phyloP scores from a whole-genome alignment of 2,329 filamentous ascomycete species.

The Colletotrichum acutatum region DNA sequence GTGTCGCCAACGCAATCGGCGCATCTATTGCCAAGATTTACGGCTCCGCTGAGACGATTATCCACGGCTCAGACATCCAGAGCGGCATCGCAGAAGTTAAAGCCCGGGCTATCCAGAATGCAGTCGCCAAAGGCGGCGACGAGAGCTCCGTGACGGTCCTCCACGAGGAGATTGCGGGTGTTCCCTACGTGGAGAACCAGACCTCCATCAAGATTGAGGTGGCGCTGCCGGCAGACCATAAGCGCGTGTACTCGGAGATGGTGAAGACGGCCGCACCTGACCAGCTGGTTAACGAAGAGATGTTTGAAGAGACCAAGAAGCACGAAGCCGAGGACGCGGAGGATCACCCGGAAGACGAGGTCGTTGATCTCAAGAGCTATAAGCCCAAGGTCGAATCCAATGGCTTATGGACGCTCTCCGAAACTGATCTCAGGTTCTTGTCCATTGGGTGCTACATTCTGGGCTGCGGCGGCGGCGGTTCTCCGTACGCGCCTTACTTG shows the following conservation, averaged over 20 bases:
- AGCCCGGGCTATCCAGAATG: slow-evolving; percentile 34
- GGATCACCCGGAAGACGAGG: background rate
- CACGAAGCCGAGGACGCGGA: slow-evolving; percentile 5
- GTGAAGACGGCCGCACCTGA: slow-evolving; percentile 12
- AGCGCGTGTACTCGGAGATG: slow-evolving; percentile 33
- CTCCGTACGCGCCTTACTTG: slow-evolving; percentile 39
- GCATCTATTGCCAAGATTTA: slow-evolving; percentile 40
- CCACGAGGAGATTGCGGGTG: slow-evolving; percentile 37
- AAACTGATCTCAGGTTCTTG: slow-evolving; percentile 39
- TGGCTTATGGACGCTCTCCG: slow-evolving; percentile 38
- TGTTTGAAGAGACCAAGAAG: slow-evolving; percentile 29
- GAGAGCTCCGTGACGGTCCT: slow-evolving; percentile 34
- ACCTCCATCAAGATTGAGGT: slow-evolving; percentile 39
- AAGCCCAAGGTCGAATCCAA: slow-evolving; percentile 20
- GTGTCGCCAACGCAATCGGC: slow-evolving; percentile 40
- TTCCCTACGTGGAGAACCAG: slow-evolving; percentile 39
- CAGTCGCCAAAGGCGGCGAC: slow-evolving; percentile 37
- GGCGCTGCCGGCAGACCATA: slow-evolving; percentile 36
- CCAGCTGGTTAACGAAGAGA: slow-evolving; percentile 18
- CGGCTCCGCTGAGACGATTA: slow-evolving; percentile 36
- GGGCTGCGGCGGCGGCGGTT: slow-evolving; percentile 40
- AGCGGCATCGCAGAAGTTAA: slow-evolving; percentile 35
- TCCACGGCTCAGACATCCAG: slow-evolving; percentile 35
- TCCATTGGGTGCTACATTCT: slow-evolving; percentile 41
- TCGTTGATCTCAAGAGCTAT: slow-evolving; percentile 27